Evolutionary conservation across 768 basidiomycete species (phyloP).

Genomic region (Rhodosporidiobolus sp.): DNA sequence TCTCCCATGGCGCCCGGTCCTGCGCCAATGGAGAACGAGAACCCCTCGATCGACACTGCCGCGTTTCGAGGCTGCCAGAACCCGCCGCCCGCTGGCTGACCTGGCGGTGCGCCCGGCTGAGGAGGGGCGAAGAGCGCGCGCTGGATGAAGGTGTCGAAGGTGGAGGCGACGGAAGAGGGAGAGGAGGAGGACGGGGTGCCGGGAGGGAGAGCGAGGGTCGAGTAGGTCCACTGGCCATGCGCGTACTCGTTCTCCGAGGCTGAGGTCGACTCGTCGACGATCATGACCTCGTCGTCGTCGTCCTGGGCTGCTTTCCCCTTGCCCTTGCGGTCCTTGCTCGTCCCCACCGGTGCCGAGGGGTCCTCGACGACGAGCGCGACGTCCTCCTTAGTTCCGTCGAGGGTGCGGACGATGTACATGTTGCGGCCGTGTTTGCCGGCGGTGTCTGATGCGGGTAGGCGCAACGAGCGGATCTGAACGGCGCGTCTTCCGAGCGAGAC

Average conservation of each 20-base stretch:
- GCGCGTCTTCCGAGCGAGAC: constrained; percentile 14
- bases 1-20: constrained; percentile 8
- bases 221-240: constrained; percentile 28
- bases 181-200: neutral
- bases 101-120: neutral
- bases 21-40: constrained; percentile 11
- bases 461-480: constrained; percentile 27
- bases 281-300: constrained; percentile 4
- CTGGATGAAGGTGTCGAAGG: constrained; percentile 40
- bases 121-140: constrained; percentile 30
- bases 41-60: constrained; percentile 32
- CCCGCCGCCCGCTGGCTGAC: neutral
- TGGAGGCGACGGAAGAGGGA: neutral
- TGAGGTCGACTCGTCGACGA: neutral
- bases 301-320: constrained; percentile 3
- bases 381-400: constrained; percentile 6
- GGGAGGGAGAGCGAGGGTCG: constrained; percentile 12
- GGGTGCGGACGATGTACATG: constrained; percentile 28
- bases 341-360: constrained; percentile 3
- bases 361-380: constrained; percentile 33
- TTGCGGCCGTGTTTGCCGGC: constrained; percentile 23
- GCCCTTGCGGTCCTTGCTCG: neutral
- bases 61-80: constrained; percentile 31
- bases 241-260: neutral
- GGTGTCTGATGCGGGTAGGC: constrained; percentile 10